Evolutionary conservation across 805 yeast genomes (phyloP).

Genomic region (Yarrowia osloensis): DNA sequence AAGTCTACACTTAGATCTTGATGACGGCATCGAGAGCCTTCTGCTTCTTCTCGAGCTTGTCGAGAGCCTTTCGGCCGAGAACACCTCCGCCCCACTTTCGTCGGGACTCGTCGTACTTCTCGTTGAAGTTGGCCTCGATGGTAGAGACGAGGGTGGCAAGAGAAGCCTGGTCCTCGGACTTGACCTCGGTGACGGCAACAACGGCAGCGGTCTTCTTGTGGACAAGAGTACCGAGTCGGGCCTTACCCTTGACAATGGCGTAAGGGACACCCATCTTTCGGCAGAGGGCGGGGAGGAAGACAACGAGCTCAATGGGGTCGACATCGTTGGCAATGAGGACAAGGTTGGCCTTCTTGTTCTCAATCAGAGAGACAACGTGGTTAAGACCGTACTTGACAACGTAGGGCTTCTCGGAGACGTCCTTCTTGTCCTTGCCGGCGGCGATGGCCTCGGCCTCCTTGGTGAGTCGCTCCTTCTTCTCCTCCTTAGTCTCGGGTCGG

Average conservation of each 20-base stretch:
- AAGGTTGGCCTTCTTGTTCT: conserved; percentile 97
- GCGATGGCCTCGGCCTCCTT: conserved; percentile 99
- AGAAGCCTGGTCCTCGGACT: conserved; percentile 91
- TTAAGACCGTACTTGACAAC: conserved; percentile 97
- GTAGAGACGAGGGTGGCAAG: conserved; percentile 91
- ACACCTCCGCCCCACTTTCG: conserved; percentile 99
- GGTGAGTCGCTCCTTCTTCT: conserved; percentile 98
- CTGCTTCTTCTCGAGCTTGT: conserved; percentile 76
- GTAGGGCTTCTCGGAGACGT: conserved; percentile 94
- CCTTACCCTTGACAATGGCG: conserved; percentile 98
- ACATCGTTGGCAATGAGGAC: conserved; percentile 98
- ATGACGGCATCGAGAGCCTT: conserved; percentile 51
- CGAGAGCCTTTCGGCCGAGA: conserved; percentile 92
- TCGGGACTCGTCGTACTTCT: conserved; percentile 93
- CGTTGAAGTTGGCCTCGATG: conserved; percentile 88
- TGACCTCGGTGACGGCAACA: conserved; percentile 95
- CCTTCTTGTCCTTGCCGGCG: conserved; percentile 96
- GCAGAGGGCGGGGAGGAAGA: conserved; percentile 97
- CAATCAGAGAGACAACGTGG: conserved; percentile 96
- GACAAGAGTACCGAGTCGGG: conserved; percentile 95
- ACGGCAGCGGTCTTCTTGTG: conserved; percentile 98
- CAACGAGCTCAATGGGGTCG: conserved; percentile 97
- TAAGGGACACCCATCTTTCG: conserved; percentile 99
- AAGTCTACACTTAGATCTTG: conserved; percentile 39
- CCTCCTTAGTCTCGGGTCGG: conserved; percentile 96